phyloP scores from a whole-genome alignment of 345 rosid genomes.

The Aethionema arabicum region DNA sequence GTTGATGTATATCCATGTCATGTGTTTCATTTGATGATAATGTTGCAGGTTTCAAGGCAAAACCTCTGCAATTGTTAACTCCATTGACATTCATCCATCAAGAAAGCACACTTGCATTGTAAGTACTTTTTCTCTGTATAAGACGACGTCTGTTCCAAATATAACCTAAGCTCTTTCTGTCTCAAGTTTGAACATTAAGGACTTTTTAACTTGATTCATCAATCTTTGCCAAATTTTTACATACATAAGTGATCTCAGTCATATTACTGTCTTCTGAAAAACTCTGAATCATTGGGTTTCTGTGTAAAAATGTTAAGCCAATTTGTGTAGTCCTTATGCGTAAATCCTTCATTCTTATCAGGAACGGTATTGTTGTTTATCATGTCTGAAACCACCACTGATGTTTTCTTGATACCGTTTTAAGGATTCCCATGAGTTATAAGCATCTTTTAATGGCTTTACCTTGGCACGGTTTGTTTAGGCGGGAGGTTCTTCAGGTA shows the following conservation, averaged over 20 bases:
- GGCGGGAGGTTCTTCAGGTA: slow-evolving; percentile 93
- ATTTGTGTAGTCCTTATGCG: not conserved
- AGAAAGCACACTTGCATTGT: slow-evolving; percentile 90
- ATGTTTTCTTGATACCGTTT: not conserved
- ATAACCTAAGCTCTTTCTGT: not conserved
- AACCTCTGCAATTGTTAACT: slow-evolving; percentile 71
- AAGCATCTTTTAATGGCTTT: slow-evolving; percentile 3
- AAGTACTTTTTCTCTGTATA: slow-evolving; percentile 25
- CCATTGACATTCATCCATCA: slow-evolving; percentile 87
- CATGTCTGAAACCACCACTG: no score
- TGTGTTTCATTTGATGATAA: slow-evolving; percentile 17
- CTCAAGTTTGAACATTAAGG: not conserved
- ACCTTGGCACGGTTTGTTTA: slow-evolving; percentile 28
- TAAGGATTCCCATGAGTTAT: not conserved
- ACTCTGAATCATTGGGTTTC: slow-evolving; percentile 7
- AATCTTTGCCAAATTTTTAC: slow-evolving; percentile 8
- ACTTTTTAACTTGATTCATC: not conserved
- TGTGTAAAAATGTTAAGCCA: not conserved
- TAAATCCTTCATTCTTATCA: not conserved
- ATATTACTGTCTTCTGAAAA: slow-evolving; percentile 7
- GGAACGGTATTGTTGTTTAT: not conserved
- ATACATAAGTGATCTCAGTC: not conserved
- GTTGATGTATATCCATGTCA: not conserved
- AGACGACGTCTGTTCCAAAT: not conserved
- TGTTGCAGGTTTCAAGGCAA: slow-evolving; percentile 63